Evolutionary conservation across 805 yeast genomes (phyloP).

Genomic region (Saccharomycopsis fermentans): DNA sequence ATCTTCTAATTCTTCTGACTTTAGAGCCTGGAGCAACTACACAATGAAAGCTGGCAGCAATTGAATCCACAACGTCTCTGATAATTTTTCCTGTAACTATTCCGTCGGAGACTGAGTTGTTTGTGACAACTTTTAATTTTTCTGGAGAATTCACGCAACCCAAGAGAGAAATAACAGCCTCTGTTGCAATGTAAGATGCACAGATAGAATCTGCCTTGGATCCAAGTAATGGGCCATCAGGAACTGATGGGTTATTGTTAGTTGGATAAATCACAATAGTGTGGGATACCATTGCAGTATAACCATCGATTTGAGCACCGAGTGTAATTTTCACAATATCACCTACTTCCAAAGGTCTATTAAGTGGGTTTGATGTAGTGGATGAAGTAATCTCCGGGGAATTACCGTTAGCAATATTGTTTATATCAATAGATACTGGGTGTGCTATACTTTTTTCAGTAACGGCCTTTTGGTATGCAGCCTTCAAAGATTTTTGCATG

Average conservation of each 20-base stretch:
- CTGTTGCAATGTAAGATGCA: constrained; percentile 84
- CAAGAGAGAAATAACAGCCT: constrained; percentile 69
- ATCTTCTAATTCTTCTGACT: constrained; percentile 84
- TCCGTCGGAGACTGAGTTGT: constrained; percentile 21
- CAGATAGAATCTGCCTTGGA: constrained; percentile 79
- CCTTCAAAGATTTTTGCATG: constrained; percentile 47
- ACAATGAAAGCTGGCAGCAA: constrained; percentile 79
- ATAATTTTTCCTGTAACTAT: constrained; percentile 59
- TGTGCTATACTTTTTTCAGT: constrained; percentile 86
- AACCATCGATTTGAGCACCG: constrained; percentile 94
- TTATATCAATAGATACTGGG: constrained; percentile 84
- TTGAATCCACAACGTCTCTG: constrained; percentile 68
- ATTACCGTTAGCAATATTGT: constrained; percentile 67
- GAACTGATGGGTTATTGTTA: constrained; percentile 28
- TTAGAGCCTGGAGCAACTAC: constrained; percentile 86
- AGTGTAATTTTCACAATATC: constrained; percentile 77
- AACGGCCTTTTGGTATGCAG: constrained; percentile 50
- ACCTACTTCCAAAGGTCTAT: constrained; percentile 46
- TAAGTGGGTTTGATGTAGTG: constrained; percentile 26
- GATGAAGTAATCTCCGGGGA: constrained; percentile 75
- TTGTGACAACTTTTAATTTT: constrained; percentile 34
- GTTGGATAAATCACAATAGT: constrained; percentile 77
- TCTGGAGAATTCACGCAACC: constrained; percentile 70
- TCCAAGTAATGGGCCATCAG: constrained; percentile 76
- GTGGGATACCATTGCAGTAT: constrained; percentile 79